These are phyloP conservation scores for Corymbia calophylla DNA, from an alignment of 441 rosid species.

Conservation along the genomic window DNA sequence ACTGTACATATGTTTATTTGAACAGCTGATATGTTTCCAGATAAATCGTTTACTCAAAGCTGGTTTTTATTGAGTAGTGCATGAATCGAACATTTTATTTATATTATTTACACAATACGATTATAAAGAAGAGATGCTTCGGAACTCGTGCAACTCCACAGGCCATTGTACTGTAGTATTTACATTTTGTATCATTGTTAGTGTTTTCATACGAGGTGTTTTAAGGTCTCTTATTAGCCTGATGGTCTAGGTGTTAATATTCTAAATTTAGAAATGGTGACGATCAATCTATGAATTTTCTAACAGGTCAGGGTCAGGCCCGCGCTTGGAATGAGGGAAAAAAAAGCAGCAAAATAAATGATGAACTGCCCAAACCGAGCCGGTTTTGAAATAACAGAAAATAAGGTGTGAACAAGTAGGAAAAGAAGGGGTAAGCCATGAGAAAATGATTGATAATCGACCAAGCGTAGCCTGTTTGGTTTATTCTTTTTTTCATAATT, in stretches of 20 bases:
- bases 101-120: neutral
- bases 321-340: neutral
- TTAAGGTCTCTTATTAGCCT: neutral
- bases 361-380: neutral
- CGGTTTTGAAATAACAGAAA: neutral
- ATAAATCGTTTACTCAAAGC: neutral
- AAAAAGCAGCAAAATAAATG: neutral
- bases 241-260: neutral
- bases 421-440: neutral
- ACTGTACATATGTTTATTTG: slow-evolving; percentile 13
- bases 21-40: neutral
- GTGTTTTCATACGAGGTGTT: neutral
- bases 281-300: neutral
- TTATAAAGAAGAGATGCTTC: neutral
- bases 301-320: neutral
- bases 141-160: neutral
- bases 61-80: neutral
- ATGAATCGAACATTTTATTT: neutral
- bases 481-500: neutral
- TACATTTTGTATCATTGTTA: neutral
- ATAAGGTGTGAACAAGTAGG: neutral
- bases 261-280: neutral
- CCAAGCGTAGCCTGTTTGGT: neutral
- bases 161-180: neutral
- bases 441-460: neutral